These are phyloP conservation scores for Citrus trifoliata DNA, from an alignment of 345 rosid species.

Conservation along the genomic window DNA sequence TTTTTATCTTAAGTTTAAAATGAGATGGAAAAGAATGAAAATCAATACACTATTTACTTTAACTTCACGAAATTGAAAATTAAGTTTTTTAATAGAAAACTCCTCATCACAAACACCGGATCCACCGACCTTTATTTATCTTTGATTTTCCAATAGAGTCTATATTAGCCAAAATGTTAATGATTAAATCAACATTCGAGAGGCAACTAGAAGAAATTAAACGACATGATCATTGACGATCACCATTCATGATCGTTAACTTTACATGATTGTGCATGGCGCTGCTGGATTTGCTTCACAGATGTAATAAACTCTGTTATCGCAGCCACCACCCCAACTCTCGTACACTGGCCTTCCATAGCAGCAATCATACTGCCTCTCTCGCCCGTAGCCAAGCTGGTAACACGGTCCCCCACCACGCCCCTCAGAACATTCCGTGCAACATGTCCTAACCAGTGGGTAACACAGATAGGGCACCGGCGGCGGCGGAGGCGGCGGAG, in stretches of 20 bases:
- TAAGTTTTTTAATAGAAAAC: background rate
- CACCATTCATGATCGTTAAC: too few species aligned
- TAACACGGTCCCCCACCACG: constrained; percentile 12
- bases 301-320: constrained; percentile 18
- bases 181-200: too few species aligned
- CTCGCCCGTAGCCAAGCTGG: constrained; percentile 17
- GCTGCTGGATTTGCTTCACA: constrained; percentile 44
- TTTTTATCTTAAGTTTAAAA: too few species aligned
- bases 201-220: too few species aligned
- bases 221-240: too few species aligned
- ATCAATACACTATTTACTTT: too few species aligned
- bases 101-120: background rate
- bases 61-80: too few species aligned
- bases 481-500: too few species aligned
- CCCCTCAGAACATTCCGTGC: background rate
- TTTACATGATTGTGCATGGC: constrained; percentile 57
- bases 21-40: too few species aligned
- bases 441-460: background rate
- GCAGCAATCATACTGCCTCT: constrained; percentile 15
- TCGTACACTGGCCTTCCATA: constrained; percentile 56
- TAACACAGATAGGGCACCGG: background rate
- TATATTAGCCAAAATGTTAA: too few species aligned
- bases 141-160: too few species aligned
- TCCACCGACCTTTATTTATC: background rate
- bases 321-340: constrained; percentile 53